These are phyloP conservation scores for Fraxinus greggii DNA, from an alignment of 305 asterid genomes.

Conservation along the genomic window DNA sequence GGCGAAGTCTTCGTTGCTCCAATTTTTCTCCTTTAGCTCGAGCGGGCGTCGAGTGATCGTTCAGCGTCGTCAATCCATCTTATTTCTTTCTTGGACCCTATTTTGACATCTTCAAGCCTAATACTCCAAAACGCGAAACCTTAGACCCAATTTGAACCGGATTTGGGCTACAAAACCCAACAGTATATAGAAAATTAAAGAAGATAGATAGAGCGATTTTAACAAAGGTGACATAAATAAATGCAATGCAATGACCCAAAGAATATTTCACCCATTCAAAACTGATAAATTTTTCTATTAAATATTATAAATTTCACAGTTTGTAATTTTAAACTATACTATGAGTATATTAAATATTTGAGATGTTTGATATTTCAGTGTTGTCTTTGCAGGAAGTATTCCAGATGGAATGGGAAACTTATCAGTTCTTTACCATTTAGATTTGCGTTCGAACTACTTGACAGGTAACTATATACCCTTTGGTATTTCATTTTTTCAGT, in stretches of 20 bases:
- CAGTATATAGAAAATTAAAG: background rate
- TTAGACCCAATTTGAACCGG: no score
- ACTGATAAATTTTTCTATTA: background rate
- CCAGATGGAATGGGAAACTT: slow-evolving; percentile 10
- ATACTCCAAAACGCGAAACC: no score
- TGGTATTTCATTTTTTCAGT: background rate
- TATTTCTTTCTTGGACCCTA: no score
- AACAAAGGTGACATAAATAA: background rate
- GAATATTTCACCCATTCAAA: background rate
- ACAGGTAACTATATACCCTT: background rate
- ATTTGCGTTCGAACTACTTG: background rate
- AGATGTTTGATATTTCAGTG: slow-evolving; percentile 1
- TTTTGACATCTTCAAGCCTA: no score
- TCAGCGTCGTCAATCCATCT: no score
- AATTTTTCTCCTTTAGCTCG: no score
- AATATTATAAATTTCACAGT: background rate
- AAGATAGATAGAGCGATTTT: background rate
- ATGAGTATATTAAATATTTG: background rate
- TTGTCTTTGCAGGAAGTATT: slow-evolving; percentile 11
- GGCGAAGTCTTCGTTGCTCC: no score
- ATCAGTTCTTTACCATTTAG: background rate
- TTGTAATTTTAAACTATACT: background rate
- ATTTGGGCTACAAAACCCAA: no score
- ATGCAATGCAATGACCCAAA: background rate
- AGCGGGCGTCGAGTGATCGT: no score